Evolutionary conservation across 2,329 filamentous ascomycete species (phyloP), one percentile per base, ranked within the genome.

Genomic region (Pleurostoma richardsiae): DNA sequence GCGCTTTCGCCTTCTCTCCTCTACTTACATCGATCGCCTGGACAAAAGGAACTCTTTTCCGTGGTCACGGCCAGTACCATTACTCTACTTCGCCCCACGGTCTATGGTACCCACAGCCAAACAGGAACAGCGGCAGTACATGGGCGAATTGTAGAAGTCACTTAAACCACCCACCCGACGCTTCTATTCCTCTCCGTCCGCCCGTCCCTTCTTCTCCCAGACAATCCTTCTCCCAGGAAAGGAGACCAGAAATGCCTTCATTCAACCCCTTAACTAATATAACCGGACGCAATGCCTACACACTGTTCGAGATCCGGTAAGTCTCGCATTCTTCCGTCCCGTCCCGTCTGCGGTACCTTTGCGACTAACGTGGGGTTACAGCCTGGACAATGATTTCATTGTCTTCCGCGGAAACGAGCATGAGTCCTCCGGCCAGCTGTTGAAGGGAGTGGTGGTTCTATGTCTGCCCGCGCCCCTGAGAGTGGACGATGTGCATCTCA

Each of bases 311-410:
- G 56, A 78, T 82, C 53, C 74, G 78, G 77, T 80, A 64, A 55
- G 76, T 59, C 31, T 19, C 30, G 29, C 40, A 29, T 26, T 39
- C 7, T 8, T 33, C 30, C 55, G 29, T 30, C 44, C 7, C 30
- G n/a, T 10, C 40, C 11, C 5, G 30, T 30, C 19, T 19, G 19
- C 19, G n/a, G 41, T 29, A 31, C 29, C 29, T 43, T 50, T 39
- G 49, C 38, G 28, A 19, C 43, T 52, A 42, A 50, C 44, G 19
- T 28, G 7, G 27, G 29, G 19, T 29, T 41, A 19, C 58, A 90
- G 88, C 44, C 77, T 91, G 50, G 86, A 91, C 44, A 85, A 86
- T 59, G 84, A 89, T 58, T 87, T 91, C 48, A 80, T 92, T 49
- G 83, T 92, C 30, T 85, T 94, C 52, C 83, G 88, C 45, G 88